Base-by-base conservation (phyloP, 108 stramenopile species). In the Nitzschia putrida region DNA sequence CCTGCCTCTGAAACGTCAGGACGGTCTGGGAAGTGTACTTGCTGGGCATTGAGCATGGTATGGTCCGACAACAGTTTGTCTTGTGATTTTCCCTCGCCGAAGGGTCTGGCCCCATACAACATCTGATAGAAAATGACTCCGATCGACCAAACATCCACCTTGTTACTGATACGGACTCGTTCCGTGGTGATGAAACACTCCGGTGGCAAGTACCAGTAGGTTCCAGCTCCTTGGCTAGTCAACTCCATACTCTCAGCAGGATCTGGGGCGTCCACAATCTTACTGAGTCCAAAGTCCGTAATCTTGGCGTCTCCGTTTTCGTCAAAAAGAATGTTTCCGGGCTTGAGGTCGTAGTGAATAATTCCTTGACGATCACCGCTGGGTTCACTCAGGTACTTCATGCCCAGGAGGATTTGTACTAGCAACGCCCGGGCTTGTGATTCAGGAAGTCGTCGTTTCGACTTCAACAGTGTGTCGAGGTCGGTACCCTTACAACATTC, bases 161-260 rank as follows among this genome's bases (percentile, higher is more conserved):
- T 98, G 82, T 91, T 91, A 69, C 93, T 92, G 73, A 88, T 96
- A 25, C 93, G 76, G 14, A 90, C 87, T 53, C 77, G 83, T 55
- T 89, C 82, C 53, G 84, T 85, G 53, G 80, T 93, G 45, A 90
- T 72, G 66, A 99, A 99, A 71, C 98, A 99, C 74, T 99, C 99
- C 10, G 99, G 99, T 13, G 99, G 99, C 29, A 99, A 79, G 74
- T 99, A 99, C 98, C 98, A 99, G 77, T 99, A 99, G 11, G 99
- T 99, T 7, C 99, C 99, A 7, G 98, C 98, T 8, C 98, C 99
- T 78, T 98, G 97, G 47, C 95, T 96, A 29, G 99, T 99, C 6
- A 99, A 88, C 72, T 99, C 99, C 94, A 99, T 95, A 51, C 91
- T 90, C 16, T 97, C 91, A 7, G 84, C 87, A 0, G 80, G 78